Base-by-base conservation (phyloP, 2,329 filamentous ascomycete species). In the Alternaria alternata region DNA sequence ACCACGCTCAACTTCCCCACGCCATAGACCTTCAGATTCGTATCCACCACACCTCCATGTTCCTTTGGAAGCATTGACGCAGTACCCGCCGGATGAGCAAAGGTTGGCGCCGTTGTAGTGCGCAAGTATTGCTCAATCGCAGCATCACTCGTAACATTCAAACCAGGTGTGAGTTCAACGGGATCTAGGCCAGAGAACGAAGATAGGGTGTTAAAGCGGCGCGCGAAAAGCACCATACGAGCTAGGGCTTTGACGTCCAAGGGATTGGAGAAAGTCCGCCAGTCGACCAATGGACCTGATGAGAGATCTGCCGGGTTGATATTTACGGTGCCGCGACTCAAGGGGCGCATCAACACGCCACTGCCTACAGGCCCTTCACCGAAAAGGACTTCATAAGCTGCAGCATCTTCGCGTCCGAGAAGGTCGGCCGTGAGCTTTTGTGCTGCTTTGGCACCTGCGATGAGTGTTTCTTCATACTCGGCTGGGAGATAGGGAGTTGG, bases 221-320 rank as follows among this genome's bases (percentile, higher is more conserved):
- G 69, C 28, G 68, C 63, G 51, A 71, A 78, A 32, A 66, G 59
- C 20, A 78, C 63, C 24, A 64, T 64, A 47, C 68, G 64, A 5
- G 75, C 63, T 20, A 68, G 63, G 16, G 72, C 51, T 36, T 70
- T 67, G 22, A 76, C 36, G 51, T 78, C 75, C 3, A 73, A 49
- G 1, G 75, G 74, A 56, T 79, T 75, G 16, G 65, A 57, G 34
- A 59, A 77, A 18, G 70, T 71, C 28, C 67, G 67, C 62, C 44
- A 54, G 16, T 54, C 42, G 1, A 54, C 26, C 0, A 54, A 18
- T 39, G 70, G 78, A 53, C 59, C 66, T 14, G 54, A 51, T 7
- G 75, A 68, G 46, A 20, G 32, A n/a, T 76, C 63, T 20, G 69
- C 57, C 8, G 71, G 69, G 56, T 76, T 71, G 39, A 78, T 71